A percentile compares a stretch with the other conserved stretches of the same genome.
Conservation (phyloP, 305 asterid genomes). For the Salvia sclarea region DNA sequence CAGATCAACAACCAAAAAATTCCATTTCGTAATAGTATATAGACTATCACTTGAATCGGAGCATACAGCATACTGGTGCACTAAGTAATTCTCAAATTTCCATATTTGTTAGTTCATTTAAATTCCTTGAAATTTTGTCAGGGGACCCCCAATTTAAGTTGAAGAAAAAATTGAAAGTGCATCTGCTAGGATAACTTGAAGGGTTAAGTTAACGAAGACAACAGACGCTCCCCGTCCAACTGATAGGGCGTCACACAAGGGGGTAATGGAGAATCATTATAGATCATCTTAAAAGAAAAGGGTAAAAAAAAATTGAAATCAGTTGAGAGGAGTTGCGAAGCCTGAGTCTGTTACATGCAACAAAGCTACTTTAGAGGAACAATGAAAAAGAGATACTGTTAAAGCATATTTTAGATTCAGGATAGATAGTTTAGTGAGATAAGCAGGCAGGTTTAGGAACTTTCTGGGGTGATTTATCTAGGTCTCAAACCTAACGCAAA, state of each 20-base stretch:
- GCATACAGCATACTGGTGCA: background rate
- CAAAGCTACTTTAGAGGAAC: background rate
- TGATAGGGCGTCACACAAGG: no score
- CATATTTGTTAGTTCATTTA: background rate
- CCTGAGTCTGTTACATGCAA: background rate
- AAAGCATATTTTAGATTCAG: background rate
- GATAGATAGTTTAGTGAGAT: background rate
- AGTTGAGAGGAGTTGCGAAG: background rate
- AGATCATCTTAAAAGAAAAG: no score
- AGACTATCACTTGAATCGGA: background rate
- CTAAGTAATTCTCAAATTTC: background rate
- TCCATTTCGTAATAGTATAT: background rate
- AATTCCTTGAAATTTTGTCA: background rate
- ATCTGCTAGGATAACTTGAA: no score
- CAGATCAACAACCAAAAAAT: background rate
- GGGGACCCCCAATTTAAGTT: background rate
- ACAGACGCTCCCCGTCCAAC: no score
- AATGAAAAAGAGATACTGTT: background rate
- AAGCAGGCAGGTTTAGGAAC: background rate
- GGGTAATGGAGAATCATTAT: no score
- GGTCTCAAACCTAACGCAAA: background rate
- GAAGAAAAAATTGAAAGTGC: no score
- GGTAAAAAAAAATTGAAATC: background rate
- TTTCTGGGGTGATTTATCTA: constrained; percentile 6
- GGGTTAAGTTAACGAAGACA: no score